Base-by-base conservation (phyloP, 1,284 basidiomycete species). In the Leccinum subfulvum region DNA sequence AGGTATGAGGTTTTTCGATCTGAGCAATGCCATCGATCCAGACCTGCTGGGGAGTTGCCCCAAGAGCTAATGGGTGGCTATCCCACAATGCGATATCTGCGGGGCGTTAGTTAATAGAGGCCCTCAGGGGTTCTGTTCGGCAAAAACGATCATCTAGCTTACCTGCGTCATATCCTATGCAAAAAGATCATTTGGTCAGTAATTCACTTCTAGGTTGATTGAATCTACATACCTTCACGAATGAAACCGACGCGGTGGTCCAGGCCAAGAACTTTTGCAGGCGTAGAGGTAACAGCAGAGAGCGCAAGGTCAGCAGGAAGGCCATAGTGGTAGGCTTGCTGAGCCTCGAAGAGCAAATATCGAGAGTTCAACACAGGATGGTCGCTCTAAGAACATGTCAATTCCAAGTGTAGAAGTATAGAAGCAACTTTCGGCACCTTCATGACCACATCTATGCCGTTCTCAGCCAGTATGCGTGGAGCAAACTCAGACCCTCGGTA, bases 401-500 rank as follows among this genome's bases (percentile, higher is more conserved):
- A 47, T 59, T 30, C 37, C 30, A 14, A 35, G 49, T 16, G 23
- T 33, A 35, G 18, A 59, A 47, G 9, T 16, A 54, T 5, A 44
- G 1, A 33, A 35, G 10, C 26, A 58, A 52, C 26, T 56, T 52
- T 35, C 23, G 65, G 47, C 44, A 87, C 87, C 85, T 93, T 93
- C 86, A 92, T 88, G 16, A 89, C 84, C 3, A 97, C 89, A 39
- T 83, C 80, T 28, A 96, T 76, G 2, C 88, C 90, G 58, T 87
- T 83, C 55, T 95, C 88, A 0, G 88, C 80, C 18, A 97, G 79
- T 57, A 97, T 88, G 52, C 87, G 85, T 16, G 92, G 84, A 0
- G 94, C 92, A 74, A 91, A 97, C 68, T 95, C 92, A 3, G 91
- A 90, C 3, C 90, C 92, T 33, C 93, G 82, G 76, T 90, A 96